Evolutionary conservation across 2,329 filamentous ascomycete species (phyloP).

Genomic region (Cordyceps cicadae): DNA sequence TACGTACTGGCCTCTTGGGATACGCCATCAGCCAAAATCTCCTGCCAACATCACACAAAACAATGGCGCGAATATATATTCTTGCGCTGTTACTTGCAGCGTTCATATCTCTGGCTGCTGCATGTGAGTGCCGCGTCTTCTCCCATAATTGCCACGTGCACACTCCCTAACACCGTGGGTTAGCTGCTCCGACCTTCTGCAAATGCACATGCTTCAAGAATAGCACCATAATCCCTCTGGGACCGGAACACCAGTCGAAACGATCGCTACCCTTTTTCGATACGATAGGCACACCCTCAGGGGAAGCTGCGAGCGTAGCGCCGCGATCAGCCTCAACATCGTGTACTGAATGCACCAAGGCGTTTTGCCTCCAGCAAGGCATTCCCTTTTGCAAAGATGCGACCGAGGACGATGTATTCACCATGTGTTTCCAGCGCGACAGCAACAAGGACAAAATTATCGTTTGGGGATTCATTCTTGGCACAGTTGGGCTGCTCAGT

Average conservation of each 20-base stretch:
- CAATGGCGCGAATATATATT: constrained; percentile 33
- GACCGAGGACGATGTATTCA: constrained; percentile 52
- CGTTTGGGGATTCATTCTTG: constrained; percentile 55
- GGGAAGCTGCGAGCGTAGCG: constrained; percentile 16
- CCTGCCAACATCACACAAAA: not conserved
- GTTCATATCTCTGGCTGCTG: constrained; percentile 28
- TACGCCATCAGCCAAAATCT: not conserved
- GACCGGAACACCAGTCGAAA: constrained; percentile 31
- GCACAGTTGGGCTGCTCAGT: constrained; percentile 48
- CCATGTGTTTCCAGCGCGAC: constrained; percentile 59
- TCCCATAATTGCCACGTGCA: not conserved
- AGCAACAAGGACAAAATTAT: constrained; percentile 60
- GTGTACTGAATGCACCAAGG: constrained; percentile 56
- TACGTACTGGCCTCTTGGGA: not conserved
- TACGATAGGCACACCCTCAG: constrained; percentile 1
- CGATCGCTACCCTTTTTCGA: constrained; percentile 17
- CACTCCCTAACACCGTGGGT: constrained; percentile 16
- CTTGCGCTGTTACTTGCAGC: constrained; percentile 29
- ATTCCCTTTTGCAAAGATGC: constrained; percentile 57
- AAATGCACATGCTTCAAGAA: constrained; percentile 65
- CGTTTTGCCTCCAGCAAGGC: constrained; percentile 52
- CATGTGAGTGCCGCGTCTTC: constrained; percentile 28
- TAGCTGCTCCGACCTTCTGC: constrained; percentile 56
- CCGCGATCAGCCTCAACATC: constrained; percentile 35
- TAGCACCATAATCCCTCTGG: constrained; percentile 57